Base-by-base conservation (phyloP, 768 basidiomycete genomes). In the Mycena polygramma region DNA sequence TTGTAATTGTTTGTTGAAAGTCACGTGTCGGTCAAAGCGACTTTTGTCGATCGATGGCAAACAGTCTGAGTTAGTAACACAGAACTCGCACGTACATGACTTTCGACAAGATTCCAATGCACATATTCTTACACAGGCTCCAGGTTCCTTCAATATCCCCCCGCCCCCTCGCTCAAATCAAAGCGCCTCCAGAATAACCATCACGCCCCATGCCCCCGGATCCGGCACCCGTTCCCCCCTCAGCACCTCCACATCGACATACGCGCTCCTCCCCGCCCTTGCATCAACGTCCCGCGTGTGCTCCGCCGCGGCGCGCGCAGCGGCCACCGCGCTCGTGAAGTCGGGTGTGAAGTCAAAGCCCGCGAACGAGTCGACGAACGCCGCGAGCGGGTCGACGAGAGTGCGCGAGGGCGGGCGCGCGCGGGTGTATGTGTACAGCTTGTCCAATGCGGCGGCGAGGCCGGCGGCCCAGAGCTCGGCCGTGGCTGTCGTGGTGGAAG, bases 351-450 rank as follows among this genome's bases (percentile, higher is more conserved):
- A 30, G 30, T 30, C 30, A 30, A 30, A 30, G 30, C 30, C 30
- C 30, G 30, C 68, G 35, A 91, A 82, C 22, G 85, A 80, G 5
- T 84, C 78, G 51, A 93, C 84, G 79, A 98, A 97, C 2, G 94
- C 92, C 48, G 89, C 86, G 24, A 98, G 87, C 11, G 96, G 95
- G 81, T 98, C 96, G n/a, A 98, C 87, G 45, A 98, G 90, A 9
- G 96, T 98, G 75, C 96, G 90, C 2, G 94, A 95, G 4, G 96
- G 96, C 3, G 92, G 92, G 36, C 96, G 90, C 17, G 96, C 96
- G 36, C 90, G 91, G 5, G 96, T 98, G 83, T 98, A 95, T 14
- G 88, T 90, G 80, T 91, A 94, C 46, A 96, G 81, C 71, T 88
- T 88, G 24, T 77, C 76, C 22, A 92, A 84, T 19, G 94, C 91